Evolutionary conservation across 257 asterid species (phyloP).

Genomic region (Ballota nigra): DNA sequence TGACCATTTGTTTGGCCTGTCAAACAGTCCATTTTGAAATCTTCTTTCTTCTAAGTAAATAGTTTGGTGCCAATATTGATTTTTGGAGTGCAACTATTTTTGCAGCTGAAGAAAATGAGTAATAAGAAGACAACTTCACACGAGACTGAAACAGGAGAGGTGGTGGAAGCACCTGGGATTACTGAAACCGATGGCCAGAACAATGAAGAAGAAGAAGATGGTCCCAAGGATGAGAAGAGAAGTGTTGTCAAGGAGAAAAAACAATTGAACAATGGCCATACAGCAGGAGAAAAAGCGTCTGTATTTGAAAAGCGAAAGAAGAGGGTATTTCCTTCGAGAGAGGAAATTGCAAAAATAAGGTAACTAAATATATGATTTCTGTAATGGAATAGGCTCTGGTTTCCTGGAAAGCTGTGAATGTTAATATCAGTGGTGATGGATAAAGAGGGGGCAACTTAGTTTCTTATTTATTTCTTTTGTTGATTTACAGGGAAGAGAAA

Average conservation of each 20-base stretch:
- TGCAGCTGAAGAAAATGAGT: conserved; percentile 85
- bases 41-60: not conserved
- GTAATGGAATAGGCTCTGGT: not conserved
- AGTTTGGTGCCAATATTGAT: not conserved
- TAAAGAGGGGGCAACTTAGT: not conserved
- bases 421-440: not conserved
- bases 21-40: too few relatives aligned
- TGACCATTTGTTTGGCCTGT: not conserved
- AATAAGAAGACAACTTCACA: conserved; percentile 47
- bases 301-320: conserved; percentile 39
- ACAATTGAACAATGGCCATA: conserved; percentile 15
- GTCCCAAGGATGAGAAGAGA: conserved; percentile 28
- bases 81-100: not conserved
- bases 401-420: not conserved
- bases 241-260: conserved; percentile 25
- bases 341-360: conserved; percentile 64
- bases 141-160: conserved; percentile 48
- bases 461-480: not conserved
- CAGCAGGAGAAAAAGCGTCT: conserved; percentile 20
- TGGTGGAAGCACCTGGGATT: conserved; percentile 38
- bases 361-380: conserved; percentile 9
- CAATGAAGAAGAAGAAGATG: conserved; percentile 26
- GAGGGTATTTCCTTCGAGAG: conserved; percentile 46
- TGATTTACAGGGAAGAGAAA: conserved; percentile 62
- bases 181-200: conserved; percentile 23